A percentile compares a stretch with the other conserved stretches of the same genome.
Evolutionary conservation across 495 filamentous ascomycete genomes (phyloP).

Genomic region (Penicillium psychrofluorescens): DNA sequence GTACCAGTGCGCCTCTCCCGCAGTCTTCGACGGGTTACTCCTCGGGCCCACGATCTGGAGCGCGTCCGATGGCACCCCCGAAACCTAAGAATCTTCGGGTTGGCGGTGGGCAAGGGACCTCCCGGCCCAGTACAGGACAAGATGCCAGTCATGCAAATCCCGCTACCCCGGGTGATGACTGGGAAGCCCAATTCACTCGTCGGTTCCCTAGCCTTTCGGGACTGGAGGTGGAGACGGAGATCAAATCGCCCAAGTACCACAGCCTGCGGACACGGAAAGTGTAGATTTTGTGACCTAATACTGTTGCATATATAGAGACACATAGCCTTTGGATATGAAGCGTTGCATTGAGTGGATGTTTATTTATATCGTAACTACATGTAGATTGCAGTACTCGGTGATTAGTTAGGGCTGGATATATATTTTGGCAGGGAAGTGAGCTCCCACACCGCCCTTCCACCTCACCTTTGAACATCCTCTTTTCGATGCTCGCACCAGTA

Average conservation of each 20-base stretch:
- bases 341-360: no score
- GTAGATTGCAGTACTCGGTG: no score
- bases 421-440: no score
- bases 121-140: constrained; percentile 12
- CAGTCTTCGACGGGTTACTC: constrained; percentile 13
- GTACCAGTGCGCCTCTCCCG: constrained; percentile 8
- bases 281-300: constrained; percentile 7
- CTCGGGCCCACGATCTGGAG: constrained; percentile 16
- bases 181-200: constrained; percentile 70
- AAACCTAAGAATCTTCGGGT: constrained; percentile 55
- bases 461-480: constrained; percentile 6
- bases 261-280: constrained; percentile 37
- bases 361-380: no score
- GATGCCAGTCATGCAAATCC: constrained; percentile 17
- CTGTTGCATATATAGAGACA: constrained; percentile 17
- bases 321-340: constrained; percentile 11
- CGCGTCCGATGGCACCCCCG: constrained; percentile 46
- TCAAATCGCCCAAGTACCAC: constrained; percentile 36
- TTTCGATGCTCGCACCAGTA: neutral
- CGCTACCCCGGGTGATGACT: constrained; percentile 44
- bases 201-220: constrained; percentile 73
- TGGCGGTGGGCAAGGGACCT: constrained; percentile 19
- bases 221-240: constrained; percentile 73
- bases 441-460: constrained; percentile 16
- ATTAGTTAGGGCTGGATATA: no score